Percentiles rank a stretch among this genome's conserved stretches.
phyloP scores from a whole-genome alignment of 2,329 filamentous ascomycete species.

The Colletotrichum spinosum region DNA sequence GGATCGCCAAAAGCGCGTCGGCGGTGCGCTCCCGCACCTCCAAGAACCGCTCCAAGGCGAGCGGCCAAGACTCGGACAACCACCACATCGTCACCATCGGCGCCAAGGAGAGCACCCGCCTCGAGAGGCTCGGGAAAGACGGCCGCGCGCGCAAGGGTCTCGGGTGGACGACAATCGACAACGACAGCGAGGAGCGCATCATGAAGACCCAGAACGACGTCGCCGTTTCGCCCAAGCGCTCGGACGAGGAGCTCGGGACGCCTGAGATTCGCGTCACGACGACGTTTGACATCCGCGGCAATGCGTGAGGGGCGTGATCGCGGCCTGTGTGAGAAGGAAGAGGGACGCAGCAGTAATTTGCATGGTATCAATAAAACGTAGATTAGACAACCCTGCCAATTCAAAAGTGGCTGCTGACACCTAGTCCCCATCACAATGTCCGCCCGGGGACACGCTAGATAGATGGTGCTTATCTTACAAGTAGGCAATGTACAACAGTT shows the following conservation, averaged over 20 bases:
- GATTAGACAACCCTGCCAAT: no score
- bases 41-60: constrained; percentile 15
- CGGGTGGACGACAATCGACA: constrained; percentile 41
- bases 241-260: constrained; percentile 9
- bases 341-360: neutral
- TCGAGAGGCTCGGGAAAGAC: constrained; percentile 37
- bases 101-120: constrained; percentile 30
- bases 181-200: constrained; percentile 40
- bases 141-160: constrained; percentile 28
- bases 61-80: constrained; percentile 23
- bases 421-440: no score
- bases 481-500: no score
- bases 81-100: constrained; percentile 41
- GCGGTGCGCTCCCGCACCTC: constrained; percentile 35
- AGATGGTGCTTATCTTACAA: no score
- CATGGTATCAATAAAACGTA: neutral
- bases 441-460: no score
- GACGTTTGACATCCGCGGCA: constrained; percentile 5
- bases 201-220: constrained; percentile 25
- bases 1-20: constrained; percentile 39
- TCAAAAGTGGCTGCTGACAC: no score
- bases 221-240: constrained; percentile 21
- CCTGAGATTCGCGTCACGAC: constrained; percentile 19
- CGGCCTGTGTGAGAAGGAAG: neutral
- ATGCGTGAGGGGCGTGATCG: no score